Evolutionary conservation across 2,329 filamentous ascomycete species (phyloP), one percentile per base, ranked within the genome.

Genomic region (Fusarium globosum): DNA sequence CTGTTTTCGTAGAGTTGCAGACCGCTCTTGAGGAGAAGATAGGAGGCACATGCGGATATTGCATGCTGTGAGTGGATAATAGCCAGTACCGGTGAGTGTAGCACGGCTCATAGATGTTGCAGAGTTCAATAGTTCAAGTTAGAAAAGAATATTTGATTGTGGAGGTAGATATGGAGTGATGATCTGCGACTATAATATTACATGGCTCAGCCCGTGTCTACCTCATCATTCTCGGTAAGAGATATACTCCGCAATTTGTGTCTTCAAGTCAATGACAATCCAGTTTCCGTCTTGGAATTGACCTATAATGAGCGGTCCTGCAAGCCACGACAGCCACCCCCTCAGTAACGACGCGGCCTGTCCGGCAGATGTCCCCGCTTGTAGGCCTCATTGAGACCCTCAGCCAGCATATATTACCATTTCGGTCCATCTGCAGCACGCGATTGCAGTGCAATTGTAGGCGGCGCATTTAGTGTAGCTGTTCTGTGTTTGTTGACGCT

Each of bases 311-410:
- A 15, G 42, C n/a, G 15, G 11, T 3, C 23, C 9, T 28, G 11
- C 7, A 59, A 59, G 56, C 56, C 55, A 58, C n/a, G 41, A 15
- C 20, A 58, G 55, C 55, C 56, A 59, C 56, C 56, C 42, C 56
- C 56, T 58, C 56, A 51, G 33, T 23, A 59, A 28, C 23, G 33
- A 59, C 33, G 56, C 56, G 56, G 42, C 23, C 56, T 51, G 41
- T 2, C 35, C 35, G 26, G 23, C 51, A 28, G 51, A 55, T 55
- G 20, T 2, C 26, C 38, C 38, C 38, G 26, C 21, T 28, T 7
- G 26, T 23, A 33, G 52, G 52, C 38, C 55, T 41, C 38, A 45
- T 26, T 28, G 14, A 49, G 18, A 48, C 20, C 20, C 20, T 38
- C 23, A 59, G 42, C 20, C 42, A 59, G 42, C 42, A 42, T 21